phyloP scores from a whole-genome alignment of 73 alveolate species.

The Paramecium sexaurelia region DNA sequence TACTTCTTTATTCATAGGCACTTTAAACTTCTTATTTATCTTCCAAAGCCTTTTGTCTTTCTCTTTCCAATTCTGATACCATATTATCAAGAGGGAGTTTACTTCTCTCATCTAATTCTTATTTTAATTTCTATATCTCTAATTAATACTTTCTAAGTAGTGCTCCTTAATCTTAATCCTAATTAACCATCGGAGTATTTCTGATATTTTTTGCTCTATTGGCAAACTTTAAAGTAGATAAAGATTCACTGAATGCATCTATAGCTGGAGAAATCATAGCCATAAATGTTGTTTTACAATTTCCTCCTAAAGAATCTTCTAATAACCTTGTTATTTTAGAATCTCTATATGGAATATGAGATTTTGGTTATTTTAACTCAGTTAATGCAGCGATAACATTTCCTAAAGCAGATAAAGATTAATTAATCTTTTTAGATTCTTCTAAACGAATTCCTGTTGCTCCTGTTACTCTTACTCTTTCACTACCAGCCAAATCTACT shows the following conservation, averaged over 20 bases:
- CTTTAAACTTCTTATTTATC: slow-evolving; percentile 95
- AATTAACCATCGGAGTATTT: slow-evolving; percentile 95
- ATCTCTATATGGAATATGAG: slow-evolving; percentile 90
- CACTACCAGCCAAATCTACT: slow-evolving; percentile 93
- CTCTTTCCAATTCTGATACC: slow-evolving; percentile 87
- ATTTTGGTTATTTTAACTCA: slow-evolving; percentile 72
- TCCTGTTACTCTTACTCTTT: slow-evolving; percentile 79
- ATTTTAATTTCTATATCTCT: slow-evolving; percentile 92
- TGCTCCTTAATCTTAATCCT: slow-evolving; percentile 96
- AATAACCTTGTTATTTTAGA: slow-evolving; percentile 86
- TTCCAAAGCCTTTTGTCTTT: slow-evolving; percentile 92
- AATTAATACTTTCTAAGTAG: slow-evolving; percentile 95
- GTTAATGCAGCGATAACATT: slow-evolving; percentile 85
- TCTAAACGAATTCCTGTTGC: slow-evolving; percentile 83
- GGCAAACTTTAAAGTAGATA: slow-evolving; percentile 99
- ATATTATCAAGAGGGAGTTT: slow-evolving; percentile 71
- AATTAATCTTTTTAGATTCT: slow-evolving; percentile 86
- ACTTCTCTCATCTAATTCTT: slow-evolving; percentile 90
- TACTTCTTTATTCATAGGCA: slow-evolving; percentile 93
- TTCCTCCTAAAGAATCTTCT: slow-evolving; percentile 92
- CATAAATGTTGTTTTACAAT: slow-evolving; percentile 74
- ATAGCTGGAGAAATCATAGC: slow-evolving; percentile 91
- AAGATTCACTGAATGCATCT: slow-evolving; percentile 93
- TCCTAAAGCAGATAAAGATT: slow-evolving; percentile 86
- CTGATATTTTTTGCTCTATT: slow-evolving; percentile 98